phyloP scores from a whole-genome alignment of 768 basidiomycete species.

The Steccherinum ochraceum region DNA sequence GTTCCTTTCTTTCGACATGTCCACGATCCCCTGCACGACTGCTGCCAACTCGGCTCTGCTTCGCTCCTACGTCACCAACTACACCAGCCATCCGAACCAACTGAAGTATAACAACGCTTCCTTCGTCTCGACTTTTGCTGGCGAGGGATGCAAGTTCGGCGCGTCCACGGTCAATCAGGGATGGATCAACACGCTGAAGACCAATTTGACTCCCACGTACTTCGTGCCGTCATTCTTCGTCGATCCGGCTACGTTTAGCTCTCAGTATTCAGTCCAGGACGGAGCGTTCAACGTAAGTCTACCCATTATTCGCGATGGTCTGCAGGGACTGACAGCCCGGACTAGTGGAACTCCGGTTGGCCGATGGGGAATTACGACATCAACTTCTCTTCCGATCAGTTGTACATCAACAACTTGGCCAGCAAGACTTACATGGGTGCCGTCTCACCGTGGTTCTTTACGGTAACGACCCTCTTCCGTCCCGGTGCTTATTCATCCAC shows the following conservation, averaged over 20 bases:
- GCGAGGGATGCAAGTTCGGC: conserved; percentile 65
- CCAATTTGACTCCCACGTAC: conserved; percentile 38
- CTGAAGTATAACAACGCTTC: conserved; percentile 39
- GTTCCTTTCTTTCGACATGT: conserved; percentile 26
- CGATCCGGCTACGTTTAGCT: conserved; percentile 39
- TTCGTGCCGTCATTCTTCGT: conserved; percentile 72
- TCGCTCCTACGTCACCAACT: conserved; percentile 47
- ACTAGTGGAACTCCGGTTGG: conserved; percentile 78
- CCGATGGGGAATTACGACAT: conserved; percentile 34
- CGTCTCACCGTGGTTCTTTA: conserved; percentile 75
- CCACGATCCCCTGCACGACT: conserved; percentile 45
- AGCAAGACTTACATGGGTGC: conserved; percentile 40
- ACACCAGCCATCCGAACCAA: conserved; percentile 54
- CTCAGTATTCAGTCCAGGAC: conserved; percentile 35
- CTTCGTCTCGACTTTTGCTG: conserved; percentile 67
- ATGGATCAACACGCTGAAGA: conserved; percentile 51
- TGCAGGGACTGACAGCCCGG: neutral
- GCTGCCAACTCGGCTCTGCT: conserved; percentile 42
- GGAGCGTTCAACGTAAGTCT: conserved; percentile 53
- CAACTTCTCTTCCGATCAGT: conserved; percentile 17
- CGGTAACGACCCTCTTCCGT: conserved; percentile 22
- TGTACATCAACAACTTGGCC: conserved; percentile 15
- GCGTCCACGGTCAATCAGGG: conserved; percentile 41
- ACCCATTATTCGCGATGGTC: neutral
- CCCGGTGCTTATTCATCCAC: no score